Evolutionary conservation across 2,329 filamentous ascomycete species (phyloP).

Genomic region (Immersiporthe knoxdaviesiana): DNA sequence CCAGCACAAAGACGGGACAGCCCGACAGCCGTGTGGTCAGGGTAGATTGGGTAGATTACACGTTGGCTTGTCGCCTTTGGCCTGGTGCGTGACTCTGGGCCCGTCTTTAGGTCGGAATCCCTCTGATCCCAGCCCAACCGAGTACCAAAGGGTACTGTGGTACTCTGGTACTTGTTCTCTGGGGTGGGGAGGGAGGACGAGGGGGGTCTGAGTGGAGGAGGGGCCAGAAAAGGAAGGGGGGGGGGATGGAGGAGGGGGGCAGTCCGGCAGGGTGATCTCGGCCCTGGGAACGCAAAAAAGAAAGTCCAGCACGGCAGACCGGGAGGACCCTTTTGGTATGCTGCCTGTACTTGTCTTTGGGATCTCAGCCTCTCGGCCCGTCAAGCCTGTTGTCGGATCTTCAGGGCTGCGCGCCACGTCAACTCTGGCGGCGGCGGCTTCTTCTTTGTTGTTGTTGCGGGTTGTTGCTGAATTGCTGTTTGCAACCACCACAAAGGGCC

Average conservation of each 20-base stretch:
- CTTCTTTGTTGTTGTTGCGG: not conserved
- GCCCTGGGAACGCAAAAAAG: conserved; percentile 10
- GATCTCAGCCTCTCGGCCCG: conserved; percentile 18
- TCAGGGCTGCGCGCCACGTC: not conserved
- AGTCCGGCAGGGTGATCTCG: conserved; percentile 7
- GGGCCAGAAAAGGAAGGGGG: not conserved
- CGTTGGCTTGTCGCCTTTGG: conserved; percentile 4
- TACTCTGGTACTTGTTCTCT: not conserved
- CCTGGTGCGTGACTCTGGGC: conserved; percentile 7
- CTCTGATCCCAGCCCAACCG: not conserved
- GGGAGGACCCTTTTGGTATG: conserved; percentile 14
- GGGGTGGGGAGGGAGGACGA: not conserved
- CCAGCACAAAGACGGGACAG: conserved; percentile 14
- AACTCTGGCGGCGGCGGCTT: not conserved
- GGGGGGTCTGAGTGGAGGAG: not conserved
- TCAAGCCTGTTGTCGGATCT: conserved; percentile 16
- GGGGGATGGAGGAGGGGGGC: not conserved
- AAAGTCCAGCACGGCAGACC: conserved; percentile 11
- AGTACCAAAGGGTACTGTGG: conserved; percentile 1
- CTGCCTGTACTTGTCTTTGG: not conserved
- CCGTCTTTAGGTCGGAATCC: not conserved
- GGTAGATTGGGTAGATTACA: conserved; percentile 6
- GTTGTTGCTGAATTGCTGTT: not conserved
- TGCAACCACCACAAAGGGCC: not conserved
- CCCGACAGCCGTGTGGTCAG: conserved; percentile 17